These are phyloP conservation scores for Euphorbia tirucalli DNA, from an alignment of 345 rosid species.

Conservation along the genomic window DNA sequence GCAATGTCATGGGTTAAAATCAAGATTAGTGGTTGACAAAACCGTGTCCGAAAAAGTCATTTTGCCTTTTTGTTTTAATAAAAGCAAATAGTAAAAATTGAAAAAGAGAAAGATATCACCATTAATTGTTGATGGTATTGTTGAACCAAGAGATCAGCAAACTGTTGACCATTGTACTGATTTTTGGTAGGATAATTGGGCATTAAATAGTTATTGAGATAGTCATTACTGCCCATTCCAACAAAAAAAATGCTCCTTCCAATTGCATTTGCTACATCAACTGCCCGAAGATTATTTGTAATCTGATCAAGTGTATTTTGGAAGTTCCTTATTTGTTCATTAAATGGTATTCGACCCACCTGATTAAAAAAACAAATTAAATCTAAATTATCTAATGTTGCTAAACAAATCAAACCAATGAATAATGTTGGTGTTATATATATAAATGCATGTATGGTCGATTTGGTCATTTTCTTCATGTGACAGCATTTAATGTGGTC, in stretches of 20 bases:
- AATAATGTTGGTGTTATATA: not conserved
- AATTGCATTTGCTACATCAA: conserved; percentile 45
- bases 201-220: conserved; percentile 92
- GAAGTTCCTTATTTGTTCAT: conserved; percentile 77
- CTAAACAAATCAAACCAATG: not conserved
- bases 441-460: not conserved
- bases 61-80: no score
- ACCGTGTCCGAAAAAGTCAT: no score
- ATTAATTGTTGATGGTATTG: conserved; percentile 66
- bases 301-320: conserved; percentile 71
- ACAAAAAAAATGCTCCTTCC: conserved; percentile 66
- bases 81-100: not conserved
- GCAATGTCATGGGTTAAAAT: no score
- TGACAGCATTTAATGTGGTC: not conserved
- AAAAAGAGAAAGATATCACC: conserved; percentile 32
- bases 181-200: conserved; percentile 76
- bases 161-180: conserved; percentile 70
- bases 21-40: no score
- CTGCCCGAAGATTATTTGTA: conserved; percentile 54
- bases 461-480: not conserved
- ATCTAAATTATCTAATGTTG: not conserved
- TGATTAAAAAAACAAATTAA: conserved; percentile 19
- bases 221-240: conserved; percentile 99
- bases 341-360: conserved; percentile 90
- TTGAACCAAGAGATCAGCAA: conserved; percentile 63